A percentile compares a stretch with the other conserved stretches of the same genome.
phyloP scores from a whole-genome alignment of 257 asterid species.

The Solanum microdontum region DNA sequence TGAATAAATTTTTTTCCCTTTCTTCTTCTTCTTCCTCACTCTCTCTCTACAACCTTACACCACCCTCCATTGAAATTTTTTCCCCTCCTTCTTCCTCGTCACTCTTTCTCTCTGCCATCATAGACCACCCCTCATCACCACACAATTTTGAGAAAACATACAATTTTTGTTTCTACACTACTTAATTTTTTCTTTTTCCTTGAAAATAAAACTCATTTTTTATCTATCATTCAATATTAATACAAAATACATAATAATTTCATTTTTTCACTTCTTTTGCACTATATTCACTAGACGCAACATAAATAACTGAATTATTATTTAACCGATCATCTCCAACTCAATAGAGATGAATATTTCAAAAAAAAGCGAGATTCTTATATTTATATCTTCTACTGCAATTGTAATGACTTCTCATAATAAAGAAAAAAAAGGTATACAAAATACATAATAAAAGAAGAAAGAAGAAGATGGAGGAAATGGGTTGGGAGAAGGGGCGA shows the following conservation, averaged over 20 bases:
- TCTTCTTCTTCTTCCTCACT: background rate
- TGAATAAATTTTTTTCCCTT: background rate
- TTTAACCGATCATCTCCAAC: background rate
- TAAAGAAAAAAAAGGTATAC: too few relatives aligned
- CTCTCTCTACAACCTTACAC: background rate
- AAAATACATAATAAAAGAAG: too few relatives aligned
- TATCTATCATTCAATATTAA: background rate
- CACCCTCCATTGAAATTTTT: background rate
- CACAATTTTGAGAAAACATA: background rate
- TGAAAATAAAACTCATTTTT: too few relatives aligned
- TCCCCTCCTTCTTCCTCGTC: background rate
- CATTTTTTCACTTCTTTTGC: background rate
- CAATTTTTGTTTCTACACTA: too few relatives aligned
- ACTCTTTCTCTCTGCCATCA: background rate
- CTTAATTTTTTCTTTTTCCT: background rate
- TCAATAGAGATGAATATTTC: background rate
- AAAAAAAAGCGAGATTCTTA: background rate
- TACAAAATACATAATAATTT: background rate
- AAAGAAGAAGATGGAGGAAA: background rate
- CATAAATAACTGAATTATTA: background rate
- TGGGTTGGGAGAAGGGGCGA: background rate
- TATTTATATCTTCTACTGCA: background rate
- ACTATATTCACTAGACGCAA: background rate
- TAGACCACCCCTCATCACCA: background rate
- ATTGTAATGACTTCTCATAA: background rate